Evolutionary conservation across 768 basidiomycete genomes (phyloP), one percentile per base, ranked within the genome.

Genomic region (Sarcodon sp.): DNA sequence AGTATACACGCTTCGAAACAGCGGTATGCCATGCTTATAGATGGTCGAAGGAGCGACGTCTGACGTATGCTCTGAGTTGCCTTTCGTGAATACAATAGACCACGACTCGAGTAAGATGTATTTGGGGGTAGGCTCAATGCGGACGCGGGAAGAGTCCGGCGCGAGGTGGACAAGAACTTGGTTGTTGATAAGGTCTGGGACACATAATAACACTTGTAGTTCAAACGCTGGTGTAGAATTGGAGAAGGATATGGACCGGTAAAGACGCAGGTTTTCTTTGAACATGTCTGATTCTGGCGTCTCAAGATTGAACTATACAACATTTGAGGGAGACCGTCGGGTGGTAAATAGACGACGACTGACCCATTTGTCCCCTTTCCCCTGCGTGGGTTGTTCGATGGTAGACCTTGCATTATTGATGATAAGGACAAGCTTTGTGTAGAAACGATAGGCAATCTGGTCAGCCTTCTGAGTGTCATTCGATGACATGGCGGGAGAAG

Each of bases 381-480:
- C 63, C 51, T 64, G 66, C 33, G 56, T 53, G 39, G 56, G 51
- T n/a, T 60, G 60, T 54, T 74, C 76, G 45, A 63, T 61, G 38
- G 83, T 82, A n/a, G 79, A 70, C 51, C 87, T 70, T 11, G 86
- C 83, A 59, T 85, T 69, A 61, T 79, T 73, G 54, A 90, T 71
- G 55, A 86, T 74, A 58, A 83, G 79, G 61, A 77, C 77, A 47
- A 89, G 78, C 69, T 90, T 90, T 45, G 80, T 77, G 67, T 86
- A 88, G 64, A 87, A 79, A 62, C 80, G 79, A 64, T 80, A 80
- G 44, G 83, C 83, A 57, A 90, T 89, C 72, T 87, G 85, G 72
- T 90, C 86, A 55, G 86, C 83, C 70, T 79, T 87, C 60, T 66
- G 66, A 50, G 66, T 66, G 64, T 73, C 72, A 69, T 69, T 71